Base-by-base conservation (phyloP, 805 yeast genomes). In the Lipomyces starkeyi region DNA sequence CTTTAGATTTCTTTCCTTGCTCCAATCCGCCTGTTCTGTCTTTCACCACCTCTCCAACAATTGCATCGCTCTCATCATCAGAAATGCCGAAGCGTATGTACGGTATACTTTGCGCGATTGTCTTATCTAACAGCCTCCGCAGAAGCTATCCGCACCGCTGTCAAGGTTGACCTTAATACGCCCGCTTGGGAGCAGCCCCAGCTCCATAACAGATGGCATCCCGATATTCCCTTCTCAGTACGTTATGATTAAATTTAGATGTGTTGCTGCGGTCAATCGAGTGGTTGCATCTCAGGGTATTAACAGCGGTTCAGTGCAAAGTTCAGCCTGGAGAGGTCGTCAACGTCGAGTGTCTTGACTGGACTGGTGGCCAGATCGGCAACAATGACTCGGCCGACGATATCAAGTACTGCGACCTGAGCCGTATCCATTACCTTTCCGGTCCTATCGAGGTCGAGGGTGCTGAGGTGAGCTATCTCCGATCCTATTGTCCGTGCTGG, bases 141-240 rank as follows among this genome's bases (percentile, higher is more conserved):
- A 58, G 73, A 67, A 32, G 75, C 79, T 49, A 75, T 81, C 67
- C 77, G 81, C 69, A 80, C 81, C 53, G 78, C 80, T 29, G 79
- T 82, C 57, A 77, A 78, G 65, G 82, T 83, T 57, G 84, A 82
- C 70, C 77, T 84, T 34, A 75, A 76, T 59, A 81, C 74, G 64
- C 84, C 85, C 0, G 86, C 85, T 17, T 78, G 79, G 73, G 82
- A 79, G 60, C 86, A 84, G 73, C 79, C 80, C 34, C 83, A 83
- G 27, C 73, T 83, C 58, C 87, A 84, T 76, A 84, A 84, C 74
- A 77, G 87, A 73, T 84, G 87, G 86, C 86, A 84, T 72, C 86
- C 86, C 9, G 85, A 83, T 62, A 76, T 84, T 43, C 87, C 87
- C 57, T 74, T 76, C 64, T 74, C 80, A 43, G 80, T 74, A 32